Percentiles rank a stretch among this genome's conserved stretches.
Conservation (phyloP, 257 asterid species). For the Petunia axillaris region DNA sequence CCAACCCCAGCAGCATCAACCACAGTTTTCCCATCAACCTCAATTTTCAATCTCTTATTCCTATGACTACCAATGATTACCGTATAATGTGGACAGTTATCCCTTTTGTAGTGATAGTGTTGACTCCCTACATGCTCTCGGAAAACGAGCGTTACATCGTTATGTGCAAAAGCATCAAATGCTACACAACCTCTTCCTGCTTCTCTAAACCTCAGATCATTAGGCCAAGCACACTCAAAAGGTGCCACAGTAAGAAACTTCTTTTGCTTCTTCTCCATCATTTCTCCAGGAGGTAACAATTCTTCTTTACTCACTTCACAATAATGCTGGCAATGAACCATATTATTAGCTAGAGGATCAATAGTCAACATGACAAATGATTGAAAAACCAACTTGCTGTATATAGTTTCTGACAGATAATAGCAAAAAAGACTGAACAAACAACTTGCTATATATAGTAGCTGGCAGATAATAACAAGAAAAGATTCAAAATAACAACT, state of each 20-base stretch:
- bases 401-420: slow-evolving; percentile 18
- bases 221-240: slow-evolving; percentile 93
- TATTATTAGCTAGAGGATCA: slow-evolving; percentile 15
- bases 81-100: slow-evolving; percentile 89
- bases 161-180: slow-evolving; percentile 95
- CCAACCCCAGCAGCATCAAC: slow-evolving; percentile 82
- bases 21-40: slow-evolving; percentile 82
- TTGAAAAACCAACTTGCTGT: background rate
- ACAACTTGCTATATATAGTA: slow-evolving; percentile 21
- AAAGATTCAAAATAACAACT: background rate
- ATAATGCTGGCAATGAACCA: slow-evolving; percentile 30
- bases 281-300: slow-evolving; percentile 20
- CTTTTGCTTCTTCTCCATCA: slow-evolving; percentile 74
- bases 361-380: slow-evolving; percentile 6
- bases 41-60: slow-evolving; percentile 78
- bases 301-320: slow-evolving; percentile 30
- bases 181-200: slow-evolving; percentile 98
- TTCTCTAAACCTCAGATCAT: slow-evolving; percentile 79
- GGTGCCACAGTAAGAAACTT: slow-evolving; percentile 92
- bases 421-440: slow-evolving; percentile 12
- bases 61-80: slow-evolving; percentile 97
- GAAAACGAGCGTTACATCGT: slow-evolving; percentile 91
- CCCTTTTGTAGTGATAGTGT: slow-evolving; percentile 95
- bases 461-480: slow-evolving; percentile 24
- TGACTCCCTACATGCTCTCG: slow-evolving; percentile 94